These are phyloP conservation scores for Komagataella mondaviorum DNA, from an alignment of 805 yeast species.

Conservation along the genomic window DNA sequence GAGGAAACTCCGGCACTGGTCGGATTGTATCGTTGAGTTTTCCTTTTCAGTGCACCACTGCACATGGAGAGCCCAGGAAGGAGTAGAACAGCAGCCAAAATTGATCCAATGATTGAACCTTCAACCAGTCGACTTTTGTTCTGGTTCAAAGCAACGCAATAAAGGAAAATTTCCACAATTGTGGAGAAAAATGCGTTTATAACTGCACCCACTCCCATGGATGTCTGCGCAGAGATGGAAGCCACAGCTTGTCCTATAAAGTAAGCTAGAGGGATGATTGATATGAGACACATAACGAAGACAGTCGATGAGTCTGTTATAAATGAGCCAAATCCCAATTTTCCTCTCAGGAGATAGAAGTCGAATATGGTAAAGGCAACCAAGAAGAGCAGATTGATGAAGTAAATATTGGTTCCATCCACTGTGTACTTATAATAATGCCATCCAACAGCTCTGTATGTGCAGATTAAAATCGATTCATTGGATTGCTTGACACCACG, in stretches of 20 bases:
- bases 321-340: conserved; percentile 23
- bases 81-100: conserved; percentile 81
- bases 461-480: conserved; percentile 63
- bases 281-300: conserved; percentile 64
- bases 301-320: conserved; percentile 51
- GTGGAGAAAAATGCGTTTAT: conserved; percentile 97
- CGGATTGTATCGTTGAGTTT: conserved; percentile 92
- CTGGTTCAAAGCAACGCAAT: conserved; percentile 82
- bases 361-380: conserved; percentile 78
- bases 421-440: conserved; percentile 94
- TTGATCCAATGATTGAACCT: conserved; percentile 90
- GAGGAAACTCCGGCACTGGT: conserved; percentile 95
- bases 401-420: conserved; percentile 89
- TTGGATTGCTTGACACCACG: conserved; percentile 22
- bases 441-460: conserved; percentile 83
- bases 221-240: conserved; percentile 93
- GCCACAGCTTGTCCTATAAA: conserved; percentile 99
- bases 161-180: conserved; percentile 81
- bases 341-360: conserved; percentile 46
- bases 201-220: conserved; percentile 98
- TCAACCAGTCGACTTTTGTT: conserved; percentile 84
- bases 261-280: conserved; percentile 89
- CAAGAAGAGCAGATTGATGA: conserved; percentile 68
- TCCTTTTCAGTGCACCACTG: conserved; percentile 86
- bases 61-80: conserved; percentile 96